These are phyloP conservation scores for Aureobasidium pullulans DNA, from an alignment of 2,329 filamentous ascomycete genomes.

Conservation along the genomic window DNA sequence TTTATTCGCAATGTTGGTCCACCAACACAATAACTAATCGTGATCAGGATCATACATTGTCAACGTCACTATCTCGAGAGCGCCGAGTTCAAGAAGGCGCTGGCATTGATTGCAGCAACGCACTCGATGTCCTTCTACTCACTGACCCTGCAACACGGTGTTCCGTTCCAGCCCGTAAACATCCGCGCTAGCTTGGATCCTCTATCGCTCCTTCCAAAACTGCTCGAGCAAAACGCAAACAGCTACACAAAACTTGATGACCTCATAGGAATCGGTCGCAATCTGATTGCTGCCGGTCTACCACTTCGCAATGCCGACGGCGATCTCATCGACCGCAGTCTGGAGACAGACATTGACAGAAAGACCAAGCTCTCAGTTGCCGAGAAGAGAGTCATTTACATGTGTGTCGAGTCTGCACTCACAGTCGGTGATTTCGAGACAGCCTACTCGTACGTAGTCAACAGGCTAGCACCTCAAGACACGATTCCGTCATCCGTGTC, in stretches of 20 bases:
- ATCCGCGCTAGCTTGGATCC: constrained; percentile 72
- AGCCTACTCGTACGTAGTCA: constrained; percentile 75
- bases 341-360: constrained; percentile 13
- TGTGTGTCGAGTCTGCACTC: constrained; percentile 73
- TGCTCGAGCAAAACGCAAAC: constrained; percentile 67
- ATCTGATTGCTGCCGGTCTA: constrained; percentile 54
- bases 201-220: constrained; percentile 61
- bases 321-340: constrained; percentile 24
- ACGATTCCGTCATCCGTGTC: constrained; percentile 19
- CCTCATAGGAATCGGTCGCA: constrained; percentile 59
- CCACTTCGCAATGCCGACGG: constrained; percentile 21
- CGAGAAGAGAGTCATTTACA: constrained; percentile 63
- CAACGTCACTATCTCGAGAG: constrained; percentile 49
- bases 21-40: constrained; percentile 23
- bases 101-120: constrained; percentile 63
- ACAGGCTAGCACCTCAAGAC: constrained; percentile 46
- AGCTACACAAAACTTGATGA: constrained; percentile 70
- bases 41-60: constrained; percentile 55
- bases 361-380: constrained; percentile 29
- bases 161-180: constrained; percentile 71
- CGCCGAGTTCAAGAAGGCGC: constrained; percentile 47
- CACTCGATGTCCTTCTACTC: constrained; percentile 70
- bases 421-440: constrained; percentile 77
- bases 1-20: constrained; percentile 11
- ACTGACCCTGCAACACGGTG: constrained; percentile 68